Percentiles rank a stretch among this genome's conserved stretches.
Evolutionary conservation across 176 grass and related monocot genomes (phyloP).

Genomic region (Oryza australiensis): DNA sequence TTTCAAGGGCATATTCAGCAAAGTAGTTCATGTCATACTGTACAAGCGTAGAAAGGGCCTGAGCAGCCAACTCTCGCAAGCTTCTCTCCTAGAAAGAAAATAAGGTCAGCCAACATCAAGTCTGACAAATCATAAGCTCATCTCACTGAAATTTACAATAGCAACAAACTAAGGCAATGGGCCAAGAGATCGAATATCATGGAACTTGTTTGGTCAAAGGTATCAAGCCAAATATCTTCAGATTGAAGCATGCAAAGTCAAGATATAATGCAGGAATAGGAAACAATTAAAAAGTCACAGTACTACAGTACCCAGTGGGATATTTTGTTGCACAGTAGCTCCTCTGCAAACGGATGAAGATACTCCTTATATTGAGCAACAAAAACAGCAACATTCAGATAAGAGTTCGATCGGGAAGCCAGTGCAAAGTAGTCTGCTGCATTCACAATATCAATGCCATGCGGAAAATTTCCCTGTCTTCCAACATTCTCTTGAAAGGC

Average conservation of each 20-base stretch:
- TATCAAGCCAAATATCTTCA: not conserved
- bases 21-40: slow-evolving; percentile 87
- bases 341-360: slow-evolving; percentile 86
- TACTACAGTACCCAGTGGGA: slow-evolving; percentile 77
- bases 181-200: slow-evolving; percentile 7
- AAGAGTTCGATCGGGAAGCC: slow-evolving; percentile 88
- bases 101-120: slow-evolving; percentile 37
- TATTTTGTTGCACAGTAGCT: slow-evolving; percentile 84
- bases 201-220: not conserved
- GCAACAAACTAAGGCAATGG: slow-evolving; percentile 2
- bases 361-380: slow-evolving; percentile 83
- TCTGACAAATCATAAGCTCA: slow-evolving; percentile 10
- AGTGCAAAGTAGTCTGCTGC: slow-evolving; percentile 90
- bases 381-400: slow-evolving; percentile 75
- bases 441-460: slow-evolving; percentile 97
- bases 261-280: not conserved
- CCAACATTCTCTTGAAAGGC: slow-evolving; percentile 99
- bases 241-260: slow-evolving; percentile 16
- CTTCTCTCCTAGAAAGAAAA: slow-evolving; percentile 71
- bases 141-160: slow-evolving; percentile 18
- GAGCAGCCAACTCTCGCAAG: slow-evolving; percentile 79
- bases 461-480: slow-evolving; percentile 82
- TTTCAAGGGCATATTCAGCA: slow-evolving; percentile 61
- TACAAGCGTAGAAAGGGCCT: slow-evolving; percentile 82
- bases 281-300: slow-evolving; percentile 13